Evolutionary conservation across 257 asterid species (phyloP), one percentile per base, ranked within the genome.

Genomic region (Solanum chaucha): DNA sequence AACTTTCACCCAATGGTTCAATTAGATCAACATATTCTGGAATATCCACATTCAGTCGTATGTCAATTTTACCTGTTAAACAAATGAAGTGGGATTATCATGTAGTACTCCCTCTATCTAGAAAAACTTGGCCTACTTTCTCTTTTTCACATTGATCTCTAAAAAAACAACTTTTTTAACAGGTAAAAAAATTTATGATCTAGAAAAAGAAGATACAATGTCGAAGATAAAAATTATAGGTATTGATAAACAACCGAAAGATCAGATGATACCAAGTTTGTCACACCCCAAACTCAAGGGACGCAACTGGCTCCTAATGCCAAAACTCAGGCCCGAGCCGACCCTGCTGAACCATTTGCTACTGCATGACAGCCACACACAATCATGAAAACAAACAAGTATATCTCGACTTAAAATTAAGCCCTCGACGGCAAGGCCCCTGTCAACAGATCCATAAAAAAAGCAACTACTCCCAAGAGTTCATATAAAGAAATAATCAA

Each of bases 1-100:
- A 92, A 84, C 92, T 94, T 92, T 93, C 94, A 88, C 91, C 90
- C 82, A 94, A 93, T n/a, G 88, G 92, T 89, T 97, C 99, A 30
- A 94, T 93, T 68, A 97, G 92, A 89, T 91, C 93, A 67, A 94
- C 73, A 91, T 92, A 83, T 85, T 67, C 91, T 74, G 98, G 98
- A 71, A 94, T 90, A 64, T 90, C 91, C 11, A 94, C 75, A 86
- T 89, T 90, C 95, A 97, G 70, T 85, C 72, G 86, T 91, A 94
- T 92, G 84, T 89, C 94, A 86, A 94, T 93, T 87, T 73, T 92
- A 75, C 99, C 99, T 97, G 94, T 92, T 82, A 75, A 68, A 88
- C 34, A 61, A 15, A 51, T 87, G 51, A 44, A 46, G 26, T 1
- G 40, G 30, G n/a, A 8, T 78, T 44, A 78, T 82, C 86, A 65